These are phyloP conservation scores for Pyracantha coccinea DNA, from an alignment of 331 rosid species.

Conservation along the genomic window DNA sequence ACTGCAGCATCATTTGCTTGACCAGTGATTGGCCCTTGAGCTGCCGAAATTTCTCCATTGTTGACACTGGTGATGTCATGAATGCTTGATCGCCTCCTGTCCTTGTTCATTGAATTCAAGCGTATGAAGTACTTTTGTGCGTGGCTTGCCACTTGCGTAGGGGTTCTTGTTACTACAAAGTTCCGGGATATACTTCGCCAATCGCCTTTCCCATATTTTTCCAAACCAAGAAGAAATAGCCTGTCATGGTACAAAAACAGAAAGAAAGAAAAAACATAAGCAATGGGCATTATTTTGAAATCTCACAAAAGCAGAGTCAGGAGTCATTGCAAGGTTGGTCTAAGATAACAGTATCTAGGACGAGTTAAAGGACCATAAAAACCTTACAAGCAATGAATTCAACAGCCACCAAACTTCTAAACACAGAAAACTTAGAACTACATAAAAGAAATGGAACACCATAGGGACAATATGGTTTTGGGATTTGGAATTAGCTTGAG, in stretches of 20 bases:
- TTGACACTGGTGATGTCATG: constrained; percentile 80
- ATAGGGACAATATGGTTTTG: background rate
- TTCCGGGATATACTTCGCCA: constrained; percentile 95
- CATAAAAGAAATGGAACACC: background rate
- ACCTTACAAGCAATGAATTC: background rate
- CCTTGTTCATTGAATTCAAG: constrained; percentile 81
- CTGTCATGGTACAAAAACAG: constrained; percentile 2
- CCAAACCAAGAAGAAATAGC: constrained; percentile 86
- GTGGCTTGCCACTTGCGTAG: constrained; percentile 98
- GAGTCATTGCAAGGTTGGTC: background rate
- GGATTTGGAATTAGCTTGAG: background rate
- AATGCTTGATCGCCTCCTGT: constrained; percentile 91
- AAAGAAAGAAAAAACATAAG: background rate
- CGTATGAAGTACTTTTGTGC: constrained; percentile 94
- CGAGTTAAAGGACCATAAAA: background rate
- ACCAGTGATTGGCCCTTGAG: constrained; percentile 76
- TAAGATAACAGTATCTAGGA: background rate
- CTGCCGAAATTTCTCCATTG: constrained; percentile 50
- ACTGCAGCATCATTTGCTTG: constrained; percentile 59
- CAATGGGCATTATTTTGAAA: background rate
- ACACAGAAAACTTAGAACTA: background rate
- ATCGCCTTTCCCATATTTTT: constrained; percentile 87
- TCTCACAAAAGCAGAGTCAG: background rate
- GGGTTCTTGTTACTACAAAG: constrained; percentile 89
- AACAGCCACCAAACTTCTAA: background rate